Evolutionary conservation across 2,329 filamentous ascomycete species (phyloP), one percentile per base, ranked within the genome.

Genomic region (Cladosporium oxysporum): DNA sequence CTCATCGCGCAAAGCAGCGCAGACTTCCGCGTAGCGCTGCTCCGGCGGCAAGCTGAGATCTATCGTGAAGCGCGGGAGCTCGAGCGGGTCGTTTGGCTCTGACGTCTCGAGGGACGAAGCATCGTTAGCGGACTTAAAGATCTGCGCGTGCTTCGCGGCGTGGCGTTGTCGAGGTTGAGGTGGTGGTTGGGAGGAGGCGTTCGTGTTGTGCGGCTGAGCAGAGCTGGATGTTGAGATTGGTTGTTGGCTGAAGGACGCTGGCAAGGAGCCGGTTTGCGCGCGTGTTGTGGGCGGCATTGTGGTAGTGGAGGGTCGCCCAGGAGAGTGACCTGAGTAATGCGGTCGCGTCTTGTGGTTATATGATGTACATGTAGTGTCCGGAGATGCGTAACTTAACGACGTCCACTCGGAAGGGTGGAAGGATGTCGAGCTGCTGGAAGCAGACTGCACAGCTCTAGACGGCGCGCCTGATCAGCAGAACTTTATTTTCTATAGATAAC

Each of bases 31-130:
- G 74, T 88, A 88, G 60, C 86, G 81, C 66, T 83, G 73, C 31
- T 76, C 72, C 1, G 86, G 85, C 0, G 84, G 80, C 2, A 82
- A 79, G 1, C 84, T 84, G 3, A 88, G 79, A 69, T 88, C 82
- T 68, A 88, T 87, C 14, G 69, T 68, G 68, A 73, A 74, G 47
- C 68, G 67, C 12, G 71, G 71, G 26, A 53, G 28, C 3, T 31
- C 26, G 28, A 31, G 29, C 5, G 50, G 50, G 26, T 31, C 50
- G 50, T 53, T 53, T 10, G 41, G 18, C 5, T 44, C 41, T 2
- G 41, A 44, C 5, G 3, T 16, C 35, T 37, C 35, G 35, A 37
- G 35, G 18, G 6, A 7, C 6, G 18, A n/a, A 21, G 41, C 41
- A 21, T 44, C 18, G 14, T 44, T 6, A 18, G 41, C 18, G 41